Evolutionary conservation across 2,329 filamentous ascomycete species (phyloP).

Genomic region (Xylariomycetidae sp.): DNA sequence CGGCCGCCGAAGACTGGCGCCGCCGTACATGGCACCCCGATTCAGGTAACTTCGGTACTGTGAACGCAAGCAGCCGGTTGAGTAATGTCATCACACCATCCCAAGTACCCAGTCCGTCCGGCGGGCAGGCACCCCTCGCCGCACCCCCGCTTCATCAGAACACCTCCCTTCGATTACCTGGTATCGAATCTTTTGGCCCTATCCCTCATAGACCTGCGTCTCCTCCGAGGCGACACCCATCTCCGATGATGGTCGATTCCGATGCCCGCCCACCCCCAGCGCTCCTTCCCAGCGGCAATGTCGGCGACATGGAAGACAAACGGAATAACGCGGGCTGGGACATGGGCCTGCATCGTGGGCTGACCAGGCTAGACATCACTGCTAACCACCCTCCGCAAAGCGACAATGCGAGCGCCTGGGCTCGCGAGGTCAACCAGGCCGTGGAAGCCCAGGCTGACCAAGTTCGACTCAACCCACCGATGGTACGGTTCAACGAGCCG

Average conservation of each 20-base stretch:
- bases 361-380: slow-evolving; percentile 62
- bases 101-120: slow-evolving; percentile 47
- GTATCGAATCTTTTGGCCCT: slow-evolving; percentile 88
- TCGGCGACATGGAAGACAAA: slow-evolving; percentile 37
- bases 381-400: slow-evolving; percentile 39
- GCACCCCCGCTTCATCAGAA: slow-evolving; percentile 44
- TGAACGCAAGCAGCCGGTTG: slow-evolving; percentile 61
- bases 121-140: slow-evolving; percentile 42
- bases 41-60: slow-evolving; percentile 56
- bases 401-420: slow-evolving; percentile 50
- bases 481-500: slow-evolving; percentile 50
- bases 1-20: slow-evolving; percentile 66
- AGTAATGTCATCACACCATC: slow-evolving; percentile 69
- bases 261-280: slow-evolving; percentile 34
- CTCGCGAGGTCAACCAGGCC: slow-evolving; percentile 48
- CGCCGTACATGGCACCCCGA: slow-evolving; percentile 89
- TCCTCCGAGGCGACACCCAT: slow-evolving; percentile 58
- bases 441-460: slow-evolving; percentile 50
- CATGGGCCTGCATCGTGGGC: slow-evolving; percentile 56
- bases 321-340: slow-evolving; percentile 57
- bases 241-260: slow-evolving; percentile 72
- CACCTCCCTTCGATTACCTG: slow-evolving; percentile 65
- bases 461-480: slow-evolving; percentile 37
- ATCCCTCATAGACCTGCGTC: slow-evolving; percentile 58
- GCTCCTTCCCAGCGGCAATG: slow-evolving; percentile 24